Base-by-base conservation (phyloP, 2,329 filamentous ascomycete genomes). In the Alternaria arbusti region DNA sequence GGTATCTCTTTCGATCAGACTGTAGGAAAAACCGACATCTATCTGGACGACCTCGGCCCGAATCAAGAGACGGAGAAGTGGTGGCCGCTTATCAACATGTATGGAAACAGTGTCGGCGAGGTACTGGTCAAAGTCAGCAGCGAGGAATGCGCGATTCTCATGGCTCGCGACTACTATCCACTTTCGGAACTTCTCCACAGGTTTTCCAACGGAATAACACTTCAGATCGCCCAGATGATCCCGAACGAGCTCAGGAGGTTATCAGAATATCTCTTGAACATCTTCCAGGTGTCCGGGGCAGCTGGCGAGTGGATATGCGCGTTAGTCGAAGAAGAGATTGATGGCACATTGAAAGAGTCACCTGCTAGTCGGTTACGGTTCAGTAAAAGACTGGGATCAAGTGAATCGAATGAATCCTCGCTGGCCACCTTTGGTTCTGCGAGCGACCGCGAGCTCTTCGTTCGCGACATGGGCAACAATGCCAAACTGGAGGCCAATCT, bases 261-360 rank as follows among this genome's bases (percentile, higher is more conserved):
- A 9, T 92, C 94, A 3, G 94, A 97, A 75, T 89, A 91, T 26
- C 88, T 98, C 40, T 83, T 98, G 67, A 96, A 98, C 77, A 97
- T 99, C 56, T 99, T 95, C 73, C 96, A 99, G 76, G 94, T 97
- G 4, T 95, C 94, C 3, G 93, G 93, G 0, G 88, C 88, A 40
- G 91, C 92, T 3, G 87, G 87, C 46, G 93, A 97, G 63, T 99
- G 96, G 96, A 86, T 99, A 22, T 96, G 93, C 85, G 90, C 93
- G 3, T 84, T 99, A 44, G 92, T 97, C 0, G 96, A 99, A 79
- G 95, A 98, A 75, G 96, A 99, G 79, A 98, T 99, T 61, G 96
- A 98, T 74, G 95, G 95, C 0, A 90, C 96, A 17, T 89, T 93
- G 59, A 96, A 90, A 75, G 94, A 97, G 70, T 89, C 89, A 13